Percentiles rank a stretch among this genome's conserved stretches.
These are phyloP conservation scores for Linum lewisii DNA, from an alignment of 345 rosid genomes.

Conservation along the genomic window DNA sequence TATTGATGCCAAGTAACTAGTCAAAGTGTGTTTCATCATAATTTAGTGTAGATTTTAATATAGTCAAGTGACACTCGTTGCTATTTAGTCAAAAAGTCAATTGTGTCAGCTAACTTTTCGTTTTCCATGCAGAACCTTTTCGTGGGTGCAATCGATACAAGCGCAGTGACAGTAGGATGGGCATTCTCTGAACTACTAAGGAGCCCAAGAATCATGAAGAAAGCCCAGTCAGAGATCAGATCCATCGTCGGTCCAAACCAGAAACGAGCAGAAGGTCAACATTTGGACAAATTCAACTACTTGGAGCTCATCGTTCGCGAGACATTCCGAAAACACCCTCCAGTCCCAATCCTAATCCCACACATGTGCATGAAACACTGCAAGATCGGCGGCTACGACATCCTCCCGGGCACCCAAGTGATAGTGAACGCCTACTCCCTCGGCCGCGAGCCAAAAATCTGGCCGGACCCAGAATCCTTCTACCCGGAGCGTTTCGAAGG, in stretches of 20 bases:
- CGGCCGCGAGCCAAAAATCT: neutral
- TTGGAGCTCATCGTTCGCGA: neutral
- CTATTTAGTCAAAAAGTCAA: too few relatives aligned
- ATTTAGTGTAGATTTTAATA: too few relatives aligned
- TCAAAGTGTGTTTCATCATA: too few relatives aligned
- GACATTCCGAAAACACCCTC: neutral
- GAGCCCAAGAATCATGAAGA: neutral
- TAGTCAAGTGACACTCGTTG: too few relatives aligned
- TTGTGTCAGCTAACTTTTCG: too few relatives aligned
- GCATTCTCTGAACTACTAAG: neutral
- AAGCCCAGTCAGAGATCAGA: neutral
- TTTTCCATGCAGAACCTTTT: neutral
- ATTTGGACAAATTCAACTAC: neutral
- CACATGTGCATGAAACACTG: neutral
- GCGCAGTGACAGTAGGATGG: neutral
- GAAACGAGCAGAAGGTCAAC: neutral
- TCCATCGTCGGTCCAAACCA: neutral
- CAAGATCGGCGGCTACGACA: conserved; percentile 5
- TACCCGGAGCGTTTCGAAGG: conserved; percentile 2
- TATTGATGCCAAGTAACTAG: too few relatives aligned
- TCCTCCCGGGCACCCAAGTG: neutral
- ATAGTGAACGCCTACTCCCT: neutral
- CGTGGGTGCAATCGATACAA: neutral
- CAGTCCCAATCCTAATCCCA: conserved; percentile 3
- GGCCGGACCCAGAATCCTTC: conserved; percentile 1